These are phyloP conservation scores for Colletotrichum cereale DNA, from an alignment of 2,329 filamentous ascomycete species.

Conservation along the genomic window DNA sequence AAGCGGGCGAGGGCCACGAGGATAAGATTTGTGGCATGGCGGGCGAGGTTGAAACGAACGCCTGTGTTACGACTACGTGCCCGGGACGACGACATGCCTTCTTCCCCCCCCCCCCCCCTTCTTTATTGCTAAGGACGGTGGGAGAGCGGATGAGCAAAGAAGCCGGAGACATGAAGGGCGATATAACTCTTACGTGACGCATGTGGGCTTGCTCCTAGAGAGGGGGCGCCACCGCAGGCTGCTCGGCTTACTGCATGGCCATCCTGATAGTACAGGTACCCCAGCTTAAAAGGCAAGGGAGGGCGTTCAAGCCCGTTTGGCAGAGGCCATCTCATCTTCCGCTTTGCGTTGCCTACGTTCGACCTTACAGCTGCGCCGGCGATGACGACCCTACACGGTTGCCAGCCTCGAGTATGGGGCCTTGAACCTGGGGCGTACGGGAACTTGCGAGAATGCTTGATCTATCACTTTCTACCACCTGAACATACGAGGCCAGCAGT, in stretches of 20 bases:
- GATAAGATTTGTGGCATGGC: slow-evolving; percentile 15
- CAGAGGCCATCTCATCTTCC: too few species aligned
- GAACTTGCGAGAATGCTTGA: not conserved
- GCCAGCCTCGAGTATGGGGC: too few species aligned
- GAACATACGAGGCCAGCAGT: too few species aligned
- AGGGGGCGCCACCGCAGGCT: not conserved
- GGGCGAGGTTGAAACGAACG: slow-evolving; percentile 9
- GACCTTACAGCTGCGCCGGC: not conserved
- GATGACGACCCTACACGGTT: not conserved
- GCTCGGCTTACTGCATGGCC: not conserved
- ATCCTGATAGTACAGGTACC: not conserved
- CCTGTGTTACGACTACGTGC: slow-evolving; percentile 6
- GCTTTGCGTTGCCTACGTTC: not conserved
- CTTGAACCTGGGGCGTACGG: not conserved
- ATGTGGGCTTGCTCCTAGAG: not conserved
- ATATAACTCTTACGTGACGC: not conserved
- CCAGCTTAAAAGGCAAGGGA: not conserved
- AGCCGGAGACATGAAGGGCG: not conserved
- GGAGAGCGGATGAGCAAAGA: too few species aligned
- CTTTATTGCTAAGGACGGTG: not conserved
- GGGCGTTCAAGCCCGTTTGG: not conserved
- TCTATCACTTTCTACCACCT: not conserved
- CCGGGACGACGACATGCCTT: not conserved
- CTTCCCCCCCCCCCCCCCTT: too few species aligned
- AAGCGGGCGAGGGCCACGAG: not conserved